Conservation (phyloP, 2,329 filamentous ascomycete species). For the Pseudogymnoascus destructans region DNA sequence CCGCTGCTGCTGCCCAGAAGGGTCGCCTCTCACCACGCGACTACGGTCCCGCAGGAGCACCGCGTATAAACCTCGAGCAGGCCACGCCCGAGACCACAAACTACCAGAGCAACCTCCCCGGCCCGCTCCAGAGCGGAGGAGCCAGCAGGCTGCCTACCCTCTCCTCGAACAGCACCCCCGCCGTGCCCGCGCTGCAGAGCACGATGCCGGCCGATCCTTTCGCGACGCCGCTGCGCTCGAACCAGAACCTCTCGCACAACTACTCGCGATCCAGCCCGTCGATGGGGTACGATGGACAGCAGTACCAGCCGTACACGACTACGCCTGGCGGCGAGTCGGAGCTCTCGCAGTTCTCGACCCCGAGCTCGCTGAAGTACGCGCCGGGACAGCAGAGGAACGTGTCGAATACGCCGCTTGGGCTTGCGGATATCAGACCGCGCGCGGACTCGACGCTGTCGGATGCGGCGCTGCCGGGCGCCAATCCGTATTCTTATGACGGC, state of each 20-base stretch:
- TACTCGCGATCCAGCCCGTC: constrained; percentile 81
- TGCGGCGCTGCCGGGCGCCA: constrained; percentile 42
- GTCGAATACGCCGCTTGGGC: constrained; percentile 77
- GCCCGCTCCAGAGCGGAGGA: constrained; percentile 44
- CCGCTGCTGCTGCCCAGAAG: constrained; percentile 21
- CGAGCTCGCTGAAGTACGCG: constrained; percentile 40
- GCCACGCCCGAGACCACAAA: constrained; percentile 36
- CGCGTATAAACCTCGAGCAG: constrained; percentile 47
- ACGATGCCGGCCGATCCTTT: constrained; percentile 42
- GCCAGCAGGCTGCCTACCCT: constrained; percentile 36
- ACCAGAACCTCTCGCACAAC: constrained; percentile 52
- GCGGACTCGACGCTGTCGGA: constrained; percentile 73
- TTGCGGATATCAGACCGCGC: constrained; percentile 81
- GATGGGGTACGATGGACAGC: constrained; percentile 39
- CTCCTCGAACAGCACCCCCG: constrained; percentile 43
- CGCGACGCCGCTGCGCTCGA: constrained; percentile 51
- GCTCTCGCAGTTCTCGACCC: constrained; percentile 49
- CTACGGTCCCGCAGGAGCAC: constrained; percentile 34
- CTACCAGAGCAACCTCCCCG: constrained; percentile 40
- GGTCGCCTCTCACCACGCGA: constrained; percentile 30
- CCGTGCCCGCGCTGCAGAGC: constrained; percentile 42
- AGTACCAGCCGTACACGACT: constrained; percentile 45
- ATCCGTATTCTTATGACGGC: constrained; percentile 48
- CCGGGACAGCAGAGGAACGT: constrained; percentile 46
- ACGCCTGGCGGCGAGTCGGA: constrained; percentile 47